Evolutionary conservation across 2,329 filamentous ascomycete species (phyloP), one percentile per base, ranked within the genome.

Genomic region (Colletotrichum sp.): DNA sequence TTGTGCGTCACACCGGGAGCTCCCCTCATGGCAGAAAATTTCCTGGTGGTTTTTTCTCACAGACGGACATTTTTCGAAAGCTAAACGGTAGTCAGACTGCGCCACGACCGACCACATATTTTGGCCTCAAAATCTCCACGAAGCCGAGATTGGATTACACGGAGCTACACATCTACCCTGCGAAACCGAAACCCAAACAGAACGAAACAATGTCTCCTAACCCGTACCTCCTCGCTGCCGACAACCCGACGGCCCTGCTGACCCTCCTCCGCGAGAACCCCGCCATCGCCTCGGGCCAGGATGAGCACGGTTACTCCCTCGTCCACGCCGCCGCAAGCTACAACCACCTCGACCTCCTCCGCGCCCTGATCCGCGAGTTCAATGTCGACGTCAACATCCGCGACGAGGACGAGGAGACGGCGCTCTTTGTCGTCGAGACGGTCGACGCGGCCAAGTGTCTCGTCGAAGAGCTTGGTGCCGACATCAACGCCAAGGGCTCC

Each of bases 281-380:
- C 39, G 86, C 91, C n/a, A 88, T 98, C 69, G 96, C 97, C 70
- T 91, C 93, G 4, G 87, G 90, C 69, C 95, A 98, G 86, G 97
- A 99, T 85, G 92, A 94, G 76, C 94, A 98, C 82, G 97, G 97
- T 81, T 99, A 99, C 87, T 98, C 96, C 63, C 92, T 99, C 30
- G 88, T 99, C 65, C 97, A 99, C 85, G 97, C 97, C 69, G 95
- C 96, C 18, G 93, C 95, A 21, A 98, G 96, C 79, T 99, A 99
- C 89, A 94, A 94, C 83, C 96, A 99, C 83, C 87, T 95, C 44
- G 91, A 94, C 71, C 92, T 99, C 18, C 90, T 98, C 18, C 93
- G 94, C 76, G 85, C 92, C 1, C 90, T 99, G 8, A 89, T 98
- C 32, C 88, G 88, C 63, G 95, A 96, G 39, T 95, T 96, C 85